Base-by-base conservation (phyloP, 208 protist species). In the Strigomonas oncopelti region DNA sequence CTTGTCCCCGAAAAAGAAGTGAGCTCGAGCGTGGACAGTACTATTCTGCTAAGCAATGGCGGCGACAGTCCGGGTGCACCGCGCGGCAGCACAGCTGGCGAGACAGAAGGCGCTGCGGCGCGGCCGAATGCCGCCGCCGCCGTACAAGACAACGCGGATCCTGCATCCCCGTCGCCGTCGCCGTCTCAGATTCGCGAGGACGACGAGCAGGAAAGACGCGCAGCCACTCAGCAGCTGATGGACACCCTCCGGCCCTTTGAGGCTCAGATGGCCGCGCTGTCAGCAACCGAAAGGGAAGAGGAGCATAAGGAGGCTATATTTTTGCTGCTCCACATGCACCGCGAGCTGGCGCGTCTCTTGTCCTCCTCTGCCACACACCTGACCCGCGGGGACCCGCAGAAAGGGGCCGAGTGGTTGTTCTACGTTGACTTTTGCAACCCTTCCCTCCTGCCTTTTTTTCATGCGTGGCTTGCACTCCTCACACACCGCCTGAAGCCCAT, bases 401-500 rank as follows among this genome's bases (percentile, higher is more conserved):
- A 20, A 9, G 42, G 16, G 1, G 42, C 42, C 9, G 42, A 9
- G 42, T 20, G 16, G 42, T 3, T 20, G 42, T 48, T 48, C 16
- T 9, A 48, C 42, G 16, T 48, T 20, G 42, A 48, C 11, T 48
- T 48, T 48, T 4, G 22, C 27, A 34, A 62, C 34, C 28, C 22
- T n/a, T 42, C 9, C 7, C 57, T 62, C 11, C 34, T 48, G 29
- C 16, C n/a, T 7, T 62, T 62, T 22, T 28, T 62, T 8, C 34
- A 62, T n/a, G 28, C 24, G 5, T 62, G 57, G 57, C 34, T 28
- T 11, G 4, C 27, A 20, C 28, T 46, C 7, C 57, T 62, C 18
- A 62, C 57, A 9, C n/a, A 28, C 29, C n/a, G 34, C 7, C 57
- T 62, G 11, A 62, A 62, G 34, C 57, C 57, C 2, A 62, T 48